These are phyloP conservation scores for Cicer arietinum DNA, from an alignment of 306 rosid genomes.

Conservation along the genomic window DNA sequence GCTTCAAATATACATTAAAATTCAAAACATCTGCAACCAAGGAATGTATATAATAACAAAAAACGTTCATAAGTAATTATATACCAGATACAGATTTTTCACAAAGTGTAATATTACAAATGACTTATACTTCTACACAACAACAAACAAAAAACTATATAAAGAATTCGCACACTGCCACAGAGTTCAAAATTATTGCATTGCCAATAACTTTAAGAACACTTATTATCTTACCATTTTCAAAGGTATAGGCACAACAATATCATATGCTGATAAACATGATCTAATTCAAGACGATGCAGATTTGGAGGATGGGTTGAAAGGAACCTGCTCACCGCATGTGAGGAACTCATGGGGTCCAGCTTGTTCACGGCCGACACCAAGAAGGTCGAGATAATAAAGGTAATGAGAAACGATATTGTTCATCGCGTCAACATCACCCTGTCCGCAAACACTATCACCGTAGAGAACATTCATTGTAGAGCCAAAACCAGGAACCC, in stretches of 20 bases:
- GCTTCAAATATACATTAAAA: constrained; percentile 32
- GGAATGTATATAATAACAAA: constrained; percentile 42
- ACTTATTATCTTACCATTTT: constrained; percentile 55
- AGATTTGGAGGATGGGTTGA: constrained; percentile 66
- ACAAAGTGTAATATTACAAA: constrained; percentile 42
- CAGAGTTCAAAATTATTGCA: constrained; percentile 49
- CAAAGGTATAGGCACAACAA: constrained; percentile 48
- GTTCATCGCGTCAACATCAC: constrained; percentile 84
- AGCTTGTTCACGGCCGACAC: constrained; percentile 72
- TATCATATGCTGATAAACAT: constrained; percentile 46
- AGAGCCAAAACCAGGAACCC: constrained; percentile 85
- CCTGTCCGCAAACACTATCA: constrained; percentile 75
- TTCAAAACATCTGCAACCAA: constrained; percentile 9
- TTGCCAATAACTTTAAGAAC: constrained; percentile 48
- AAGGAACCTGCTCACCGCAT: constrained; percentile 78
- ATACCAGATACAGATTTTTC: constrained; percentile 49
- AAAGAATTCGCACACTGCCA: constrained; percentile 56
- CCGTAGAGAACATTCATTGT: constrained; percentile 97
- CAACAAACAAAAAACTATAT: constrained; percentile 36
- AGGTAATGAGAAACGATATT: constrained; percentile 74
- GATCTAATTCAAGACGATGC: constrained; percentile 62
- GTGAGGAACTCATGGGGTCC: constrained; percentile 69
- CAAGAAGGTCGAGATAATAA: constrained; percentile 81
- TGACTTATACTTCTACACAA: constrained; percentile 46
- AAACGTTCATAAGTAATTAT: constrained; percentile 44